Conservation (phyloP, 768 basidiomycete species). For the Russula sp. region DNA sequence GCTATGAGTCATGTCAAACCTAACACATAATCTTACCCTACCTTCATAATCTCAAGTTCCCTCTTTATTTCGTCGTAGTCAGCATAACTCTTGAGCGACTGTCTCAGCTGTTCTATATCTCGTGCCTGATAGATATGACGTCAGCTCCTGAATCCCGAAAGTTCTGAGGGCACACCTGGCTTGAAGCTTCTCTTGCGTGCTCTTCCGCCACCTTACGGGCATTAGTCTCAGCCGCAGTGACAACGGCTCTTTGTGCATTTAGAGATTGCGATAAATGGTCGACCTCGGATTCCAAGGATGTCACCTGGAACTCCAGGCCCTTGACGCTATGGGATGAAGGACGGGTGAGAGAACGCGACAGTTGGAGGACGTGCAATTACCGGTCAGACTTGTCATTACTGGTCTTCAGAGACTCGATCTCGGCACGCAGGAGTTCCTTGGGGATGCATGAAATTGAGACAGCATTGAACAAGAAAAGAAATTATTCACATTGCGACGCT, state of each 20-base stretch:
- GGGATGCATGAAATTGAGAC: conserved; percentile 6
- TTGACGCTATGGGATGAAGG: conserved; percentile 51
- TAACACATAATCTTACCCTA: conserved; percentile 34
- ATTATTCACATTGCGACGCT: conserved; percentile 77
- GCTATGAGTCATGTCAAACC: background rate
- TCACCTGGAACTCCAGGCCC: conserved; percentile 67
- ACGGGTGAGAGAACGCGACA: conserved; percentile 8
- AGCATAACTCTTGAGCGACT: conserved; percentile 63
- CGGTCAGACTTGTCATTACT: conserved; percentile 68
- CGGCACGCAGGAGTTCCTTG: conserved; percentile 91
- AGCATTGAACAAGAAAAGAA: background rate
- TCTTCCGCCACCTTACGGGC: conserved; percentile 59
- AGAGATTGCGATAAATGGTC: conserved; percentile 65
- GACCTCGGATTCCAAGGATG: conserved; percentile 73
- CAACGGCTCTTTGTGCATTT: conserved; percentile 54
- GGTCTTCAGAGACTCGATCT: conserved; percentile 86
- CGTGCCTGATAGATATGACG: conserved; percentile 39
- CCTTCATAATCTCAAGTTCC: conserved; percentile 98
- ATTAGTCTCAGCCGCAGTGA: conserved; percentile 47
- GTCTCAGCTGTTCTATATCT: conserved; percentile 68
- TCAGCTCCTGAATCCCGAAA: conserved; percentile 5
- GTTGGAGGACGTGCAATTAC: conserved; percentile 43
- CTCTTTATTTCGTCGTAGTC: conserved; percentile 99
- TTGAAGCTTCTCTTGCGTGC: conserved; percentile 54
- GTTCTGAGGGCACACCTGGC: conserved; percentile 42